Percentiles rank a stretch among this genome's conserved stretches.
Conservation (phyloP, 2,329 filamentous ascomycete species). For the Epichloe glyceriae region DNA sequence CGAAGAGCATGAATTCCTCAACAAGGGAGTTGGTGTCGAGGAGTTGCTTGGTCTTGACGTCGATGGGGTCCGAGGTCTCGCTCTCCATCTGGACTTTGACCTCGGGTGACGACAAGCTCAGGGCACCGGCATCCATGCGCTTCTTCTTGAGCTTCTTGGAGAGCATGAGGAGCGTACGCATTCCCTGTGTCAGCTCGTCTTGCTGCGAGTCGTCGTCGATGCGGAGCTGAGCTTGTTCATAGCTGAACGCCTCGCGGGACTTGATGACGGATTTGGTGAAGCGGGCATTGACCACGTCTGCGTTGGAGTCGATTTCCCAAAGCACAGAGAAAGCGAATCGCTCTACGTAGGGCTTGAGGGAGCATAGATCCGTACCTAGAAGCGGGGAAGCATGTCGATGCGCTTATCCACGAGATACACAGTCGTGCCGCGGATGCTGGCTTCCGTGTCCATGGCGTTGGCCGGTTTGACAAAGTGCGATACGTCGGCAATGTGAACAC, state of each 20-base stretch:
- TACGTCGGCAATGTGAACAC: conserved; percentile 98
- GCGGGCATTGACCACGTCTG: conserved; percentile 69
- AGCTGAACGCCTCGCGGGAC: conserved; percentile 92
- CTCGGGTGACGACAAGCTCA: conserved; percentile 95
- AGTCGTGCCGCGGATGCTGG: conserved; percentile 84
- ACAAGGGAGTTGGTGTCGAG: conserved; percentile 95
- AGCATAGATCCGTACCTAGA: conserved; percentile 90
- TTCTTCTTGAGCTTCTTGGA: conserved; percentile 91
- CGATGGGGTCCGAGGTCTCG: conserved; percentile 89
- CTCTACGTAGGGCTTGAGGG: conserved; percentile 94
- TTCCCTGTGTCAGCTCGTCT: conserved; percentile 80
- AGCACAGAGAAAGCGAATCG: conserved; percentile 74
- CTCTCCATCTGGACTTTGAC: conserved; percentile 92
- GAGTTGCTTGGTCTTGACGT: conserved; percentile 88
- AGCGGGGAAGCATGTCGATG: conserved; percentile 99
- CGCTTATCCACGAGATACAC: conserved; percentile 98
- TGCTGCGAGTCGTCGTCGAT: conserved; percentile 83
- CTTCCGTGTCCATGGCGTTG: conserved; percentile 94
- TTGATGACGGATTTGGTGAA: conserved; percentile 98
- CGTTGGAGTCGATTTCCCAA: conserved; percentile 79
- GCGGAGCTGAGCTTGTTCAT: conserved; percentile 86
- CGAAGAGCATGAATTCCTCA: conserved; percentile 98
- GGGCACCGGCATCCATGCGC: conserved; percentile 87
- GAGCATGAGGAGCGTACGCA: conserved; percentile 73
- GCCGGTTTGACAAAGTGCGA: conserved; percentile 96